Percentiles rank a stretch among this genome's conserved stretches.
Evolutionary conservation across 2,329 filamentous ascomycete genomes (phyloP).

Genomic region (Xenosphaeropsis pyriputrescens): DNA sequence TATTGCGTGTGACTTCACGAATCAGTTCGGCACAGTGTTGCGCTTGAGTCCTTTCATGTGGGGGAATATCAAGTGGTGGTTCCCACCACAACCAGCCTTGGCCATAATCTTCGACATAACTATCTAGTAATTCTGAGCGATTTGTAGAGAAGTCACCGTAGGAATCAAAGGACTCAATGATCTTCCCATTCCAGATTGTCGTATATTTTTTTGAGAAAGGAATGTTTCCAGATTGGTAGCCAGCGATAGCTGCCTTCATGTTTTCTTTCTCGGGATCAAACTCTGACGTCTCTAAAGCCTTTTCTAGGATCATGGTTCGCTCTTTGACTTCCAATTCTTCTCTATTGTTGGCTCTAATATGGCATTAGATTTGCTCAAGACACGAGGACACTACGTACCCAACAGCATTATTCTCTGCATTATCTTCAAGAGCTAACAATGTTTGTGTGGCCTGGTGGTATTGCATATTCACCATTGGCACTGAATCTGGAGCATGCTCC

Average conservation of each 20-base stretch:
- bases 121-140: slow-evolving; percentile 23
- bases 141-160: slow-evolving; percentile 24
- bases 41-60: slow-evolving; percentile 2
- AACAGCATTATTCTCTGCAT: slow-evolving; percentile 18
- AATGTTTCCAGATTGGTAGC: slow-evolving; percentile 25
- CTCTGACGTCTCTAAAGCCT: slow-evolving; percentile 16
- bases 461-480: slow-evolving; percentile 3
- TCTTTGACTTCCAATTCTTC: slow-evolving; percentile 10
- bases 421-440: slow-evolving; percentile 14
- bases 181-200: slow-evolving; percentile 25
- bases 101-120: slow-evolving; percentile 21
- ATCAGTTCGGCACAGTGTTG: slow-evolving; percentile 1
- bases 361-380: slow-evolving; percentile 4
- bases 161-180: slow-evolving; percentile 24
- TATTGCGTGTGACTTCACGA: neutral
- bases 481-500: slow-evolving; percentile 3
- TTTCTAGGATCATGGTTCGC: slow-evolving; percentile 19
- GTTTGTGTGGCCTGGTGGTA: slow-evolving; percentile 3
- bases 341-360: slow-evolving; percentile 2
- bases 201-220: slow-evolving; percentile 23
- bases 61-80: slow-evolving; percentile 20
- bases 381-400: slow-evolving; percentile 5
- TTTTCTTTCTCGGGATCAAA: slow-evolving; percentile 24
- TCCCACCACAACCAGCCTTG: slow-evolving; percentile 31
- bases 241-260: slow-evolving; percentile 25